phyloP scores from a whole-genome alignment of 768 basidiomycete species.

The Collybiopsis confluens region DNA sequence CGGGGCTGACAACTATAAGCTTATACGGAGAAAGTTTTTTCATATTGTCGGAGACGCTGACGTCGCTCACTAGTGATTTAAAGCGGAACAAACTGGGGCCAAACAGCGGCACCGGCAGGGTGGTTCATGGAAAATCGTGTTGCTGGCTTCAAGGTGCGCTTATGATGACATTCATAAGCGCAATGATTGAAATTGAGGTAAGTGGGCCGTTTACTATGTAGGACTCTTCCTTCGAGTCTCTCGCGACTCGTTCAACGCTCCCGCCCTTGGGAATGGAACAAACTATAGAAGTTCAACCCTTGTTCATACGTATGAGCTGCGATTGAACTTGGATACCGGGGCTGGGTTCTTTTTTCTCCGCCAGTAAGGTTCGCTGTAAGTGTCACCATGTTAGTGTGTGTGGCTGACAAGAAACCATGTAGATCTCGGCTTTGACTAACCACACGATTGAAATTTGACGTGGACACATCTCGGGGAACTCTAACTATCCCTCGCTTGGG shows the following conservation, averaged over 20 bases:
- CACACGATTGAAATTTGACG: conserved; percentile 34
- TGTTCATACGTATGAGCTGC: conserved; percentile 42
- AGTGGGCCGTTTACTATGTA: conserved; percentile 10
- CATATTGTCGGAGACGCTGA: conserved; percentile 52
- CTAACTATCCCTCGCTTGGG: conserved; percentile 29
- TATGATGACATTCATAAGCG: neutral
- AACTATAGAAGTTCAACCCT: conserved; percentile 41
- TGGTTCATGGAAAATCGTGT: conserved; percentile 46
- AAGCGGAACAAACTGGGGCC: conserved; percentile 65
- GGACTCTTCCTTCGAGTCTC: conserved; percentile 49
- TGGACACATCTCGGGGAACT: conserved; percentile 36
- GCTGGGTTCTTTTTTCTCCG: conserved; percentile 47
- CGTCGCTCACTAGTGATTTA: conserved; percentile 45
- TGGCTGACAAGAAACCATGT: neutral
- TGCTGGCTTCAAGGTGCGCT: conserved; percentile 46
- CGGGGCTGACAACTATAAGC: conserved; percentile 37
- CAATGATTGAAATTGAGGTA: neutral
- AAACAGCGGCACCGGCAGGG: conserved; percentile 50
- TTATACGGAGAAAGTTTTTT: conserved; percentile 42
- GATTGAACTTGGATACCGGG: conserved; percentile 39
- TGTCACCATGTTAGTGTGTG: neutral
- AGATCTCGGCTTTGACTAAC: conserved; percentile 26
- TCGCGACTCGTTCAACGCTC: conserved; percentile 39
- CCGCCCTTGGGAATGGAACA: conserved; percentile 44
- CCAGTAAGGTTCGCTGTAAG: conserved; percentile 40